Evolutionary conservation across 306 rosid species (phyloP).

Genomic region (Astragalus membranaceus): DNA sequence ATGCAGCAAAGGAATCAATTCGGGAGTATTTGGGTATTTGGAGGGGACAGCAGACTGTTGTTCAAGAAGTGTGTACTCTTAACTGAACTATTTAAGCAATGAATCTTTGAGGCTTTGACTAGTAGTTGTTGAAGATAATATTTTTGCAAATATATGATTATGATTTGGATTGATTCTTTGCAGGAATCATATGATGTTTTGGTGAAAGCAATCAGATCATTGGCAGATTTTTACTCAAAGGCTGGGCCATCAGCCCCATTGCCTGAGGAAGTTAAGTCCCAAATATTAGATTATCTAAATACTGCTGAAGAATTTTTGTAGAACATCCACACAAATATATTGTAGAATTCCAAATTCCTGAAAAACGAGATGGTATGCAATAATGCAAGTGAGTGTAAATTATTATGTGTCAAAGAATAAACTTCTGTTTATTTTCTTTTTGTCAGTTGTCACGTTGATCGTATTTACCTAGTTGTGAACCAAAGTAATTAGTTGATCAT

Average conservation of each 20-base stretch:
- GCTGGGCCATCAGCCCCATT: slow-evolving; percentile 87
- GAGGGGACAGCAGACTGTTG: slow-evolving; percentile 62
- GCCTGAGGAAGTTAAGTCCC: slow-evolving; percentile 60
- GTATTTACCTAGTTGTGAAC: too few relatives aligned
- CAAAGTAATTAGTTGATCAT: too few relatives aligned
- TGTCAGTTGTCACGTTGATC: too few relatives aligned
- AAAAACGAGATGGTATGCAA: neutral
- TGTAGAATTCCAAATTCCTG: neutral
- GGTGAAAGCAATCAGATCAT: slow-evolving; percentile 77
- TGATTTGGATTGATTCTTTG: slow-evolving; percentile 23
- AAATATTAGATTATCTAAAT: slow-evolving; percentile 58
- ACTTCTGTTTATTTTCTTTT: too few relatives aligned
- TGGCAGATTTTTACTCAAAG: slow-evolving; percentile 77
- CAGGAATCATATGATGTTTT: slow-evolving; percentile 74
- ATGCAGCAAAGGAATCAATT: slow-evolving; percentile 83
- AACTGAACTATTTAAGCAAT: neutral
- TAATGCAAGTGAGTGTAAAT: too few relatives aligned
- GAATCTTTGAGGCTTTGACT: neutral
- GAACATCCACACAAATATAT: neutral
- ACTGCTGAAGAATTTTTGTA: slow-evolving; percentile 64
- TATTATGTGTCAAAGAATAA: too few relatives aligned
- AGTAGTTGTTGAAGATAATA: neutral
- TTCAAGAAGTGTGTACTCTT: slow-evolving; percentile 52
- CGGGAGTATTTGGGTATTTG: slow-evolving; percentile 75
- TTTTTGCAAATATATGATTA: neutral